Evolutionary conservation across 2,329 filamentous ascomycete species (phyloP), one percentile per base, ranked within the genome.

Genomic region (Aureobasidium zeae): DNA sequence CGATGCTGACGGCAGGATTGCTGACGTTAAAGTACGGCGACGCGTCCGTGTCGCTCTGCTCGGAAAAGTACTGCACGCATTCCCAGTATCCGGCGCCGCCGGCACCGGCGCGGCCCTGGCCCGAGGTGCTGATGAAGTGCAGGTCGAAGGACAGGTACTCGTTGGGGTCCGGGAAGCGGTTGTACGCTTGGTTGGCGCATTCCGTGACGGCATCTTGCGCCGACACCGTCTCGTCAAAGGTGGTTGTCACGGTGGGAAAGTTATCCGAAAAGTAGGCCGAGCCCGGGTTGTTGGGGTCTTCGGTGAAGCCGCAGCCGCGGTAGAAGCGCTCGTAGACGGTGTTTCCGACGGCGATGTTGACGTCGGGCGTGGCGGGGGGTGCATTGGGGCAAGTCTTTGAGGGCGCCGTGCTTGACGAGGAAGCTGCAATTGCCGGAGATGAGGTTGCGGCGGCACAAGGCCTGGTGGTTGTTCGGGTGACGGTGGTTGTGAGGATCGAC

Each of bases 71-170:
- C 29, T 42, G 28, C 6, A 42, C 38, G 15, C 38, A 42, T 11
- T 42, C 19, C 38, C 38, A 42, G 21, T 25, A 33, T 2, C 38
- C 38, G 4, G 12, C 20, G 21, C 38, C 38, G 11, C 21, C 31
- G 7, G 20, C 38, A n/a, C 38, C 38, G 5, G 38, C 38, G n/a
- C 24, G 5, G n/a, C 30, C 30, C 12, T 6, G 24, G 2, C 38
- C 38, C 8, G 19, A 13, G 4, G 20, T 42, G 38, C 28, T 42
- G 38, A 42, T 33, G 11, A 42, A 42, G 29, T 42, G 38, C 2
- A 42, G 29, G n/a, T 42, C 38, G 19, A 42, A 42, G 29, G 38
- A 42, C 9, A 42, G 38, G 12, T 42, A 42, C 8, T 42, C 9
- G 21, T 42, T 33, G 5, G 38, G 38, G 15, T 42, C 38, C 3